Evolutionary conservation across 2,329 filamentous ascomycete species (phyloP), one percentile per base, ranked within the genome.

Genomic region (Nothomitra cinnamomea): DNA sequence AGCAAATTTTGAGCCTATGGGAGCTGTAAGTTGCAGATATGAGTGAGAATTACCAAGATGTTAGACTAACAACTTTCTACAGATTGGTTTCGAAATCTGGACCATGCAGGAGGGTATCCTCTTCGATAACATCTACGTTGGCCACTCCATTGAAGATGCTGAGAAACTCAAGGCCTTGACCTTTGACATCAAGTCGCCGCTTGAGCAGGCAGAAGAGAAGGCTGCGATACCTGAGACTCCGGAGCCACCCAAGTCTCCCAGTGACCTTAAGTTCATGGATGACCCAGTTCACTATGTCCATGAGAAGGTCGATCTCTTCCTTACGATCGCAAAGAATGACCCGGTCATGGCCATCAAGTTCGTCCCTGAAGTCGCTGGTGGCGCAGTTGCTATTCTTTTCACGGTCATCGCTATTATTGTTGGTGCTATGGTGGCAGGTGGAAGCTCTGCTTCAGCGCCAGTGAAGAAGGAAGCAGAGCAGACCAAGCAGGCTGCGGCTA

Each of bases 41-140:
- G 17, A 32, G 10, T 25, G 6, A 42, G 24, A 40, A 2, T 49
- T 22, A 22, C 32, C 15, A 17, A 35, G 53, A 59, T 61, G 51
- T 41, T 10, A 12, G 6, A 21, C 50, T 52, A 35, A 52, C 32
- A 19, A 62, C 47, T 15, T 32, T 32, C 54, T 48, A 19, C 65
- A 88, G 85, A 89, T 96, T 72, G 92, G 92, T 63, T 96, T 96
- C 65, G 92, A 98, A 72, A 90, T 98, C 73, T 98, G 92, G 92
- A 96, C 92, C 64, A 98, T 98, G 92, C 90, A 95, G 74, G 94
- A 82, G 69, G 85, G 95, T 67, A 96, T 98, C 63, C 83, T 95
- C 64, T 96, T 98, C 64, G 87, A 96, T 80, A 98, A 98, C 82
- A 94, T 98, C 77, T 98, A 96, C 80, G 88, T 98, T 68, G 92